Conservation (phyloP, 2,329 filamentous ascomycete species). For the Calonectria henricotiae region DNA sequence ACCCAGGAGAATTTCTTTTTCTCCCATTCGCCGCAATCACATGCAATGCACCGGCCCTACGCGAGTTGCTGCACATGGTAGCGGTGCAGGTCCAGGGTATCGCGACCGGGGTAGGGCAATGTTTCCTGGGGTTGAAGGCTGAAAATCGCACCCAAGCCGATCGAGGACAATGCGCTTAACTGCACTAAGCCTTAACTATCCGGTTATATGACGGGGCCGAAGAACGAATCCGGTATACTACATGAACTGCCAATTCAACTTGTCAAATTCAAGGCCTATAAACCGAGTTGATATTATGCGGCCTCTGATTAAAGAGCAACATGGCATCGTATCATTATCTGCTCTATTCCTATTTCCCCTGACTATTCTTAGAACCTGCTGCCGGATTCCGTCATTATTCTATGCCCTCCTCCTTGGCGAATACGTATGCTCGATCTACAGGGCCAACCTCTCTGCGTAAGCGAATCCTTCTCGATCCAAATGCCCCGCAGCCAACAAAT, state of each 20-base stretch:
- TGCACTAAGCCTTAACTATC: background rate
- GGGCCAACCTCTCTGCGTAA: slow-evolving; percentile 5
- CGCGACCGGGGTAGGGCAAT: slow-evolving; percentile 10
- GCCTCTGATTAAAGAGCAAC: background rate
- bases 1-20: background rate
- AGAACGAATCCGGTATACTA: slow-evolving; percentile 1
- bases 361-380: slow-evolving; percentile 12
- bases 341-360: background rate
- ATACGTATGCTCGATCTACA: slow-evolving; percentile 38
- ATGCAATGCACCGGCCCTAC: slow-evolving; percentile 2
- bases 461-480: slow-evolving; percentile 28
- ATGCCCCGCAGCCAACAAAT: slow-evolving; percentile 29
- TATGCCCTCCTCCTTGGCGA: slow-evolving; percentile 11
- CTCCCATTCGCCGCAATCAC: slow-evolving; percentile 2
- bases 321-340: background rate
- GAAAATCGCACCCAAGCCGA: slow-evolving; percentile 22
- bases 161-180: background rate
- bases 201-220: slow-evolving; percentile 11
- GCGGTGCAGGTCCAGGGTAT: slow-evolving; percentile 17
- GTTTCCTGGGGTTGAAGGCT: slow-evolving; percentile 16
- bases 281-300: slow-evolving; percentile 5
- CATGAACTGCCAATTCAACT: slow-evolving; percentile 21
- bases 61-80: background rate
- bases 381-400: background rate
- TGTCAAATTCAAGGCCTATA: slow-evolving; percentile 10